Evolutionary conservation across 176 grass and related monocot genomes (phyloP).

Genomic region (Tillandsia fasciculata): DNA sequence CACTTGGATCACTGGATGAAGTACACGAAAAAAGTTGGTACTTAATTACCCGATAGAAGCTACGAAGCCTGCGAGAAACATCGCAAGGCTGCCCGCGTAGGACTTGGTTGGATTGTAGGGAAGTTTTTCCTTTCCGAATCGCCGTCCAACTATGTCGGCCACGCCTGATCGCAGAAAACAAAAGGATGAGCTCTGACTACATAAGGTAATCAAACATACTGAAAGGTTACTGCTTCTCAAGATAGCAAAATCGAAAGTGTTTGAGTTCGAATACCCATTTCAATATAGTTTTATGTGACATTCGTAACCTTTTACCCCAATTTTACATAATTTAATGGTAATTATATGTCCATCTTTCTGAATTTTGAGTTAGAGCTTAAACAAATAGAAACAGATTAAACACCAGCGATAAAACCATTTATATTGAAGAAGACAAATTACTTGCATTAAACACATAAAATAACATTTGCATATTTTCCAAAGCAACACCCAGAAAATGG

Average conservation of each 20-base stretch:
- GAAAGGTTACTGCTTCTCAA: too few species aligned
- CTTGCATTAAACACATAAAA: not conserved
- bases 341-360: not conserved
- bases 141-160: conserved; percentile 78
- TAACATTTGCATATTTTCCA: not conserved
- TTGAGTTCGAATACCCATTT: too few species aligned
- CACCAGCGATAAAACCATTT: not conserved
- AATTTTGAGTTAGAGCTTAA: not conserved
- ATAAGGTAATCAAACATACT: not conserved
- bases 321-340: not conserved
- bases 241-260: too few species aligned
- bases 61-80: conserved; percentile 47
- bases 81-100: conserved; percentile 48
- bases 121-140: conserved; percentile 48
- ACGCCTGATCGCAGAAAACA: conserved; percentile 34
- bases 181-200: not conserved
- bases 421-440: not conserved
- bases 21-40: too few species aligned
- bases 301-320: too few species aligned
- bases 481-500: not conserved
- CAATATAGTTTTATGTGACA: too few species aligned
- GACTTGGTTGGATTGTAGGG: conserved; percentile 73
- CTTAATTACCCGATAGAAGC: conserved; percentile 64
- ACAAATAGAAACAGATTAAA: not conserved
- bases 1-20: too few species aligned